These are phyloP conservation scores for Phlebiopsis gigantea DNA, from an alignment of 768 basidiomycete genomes.

Conservation along the genomic window DNA sequence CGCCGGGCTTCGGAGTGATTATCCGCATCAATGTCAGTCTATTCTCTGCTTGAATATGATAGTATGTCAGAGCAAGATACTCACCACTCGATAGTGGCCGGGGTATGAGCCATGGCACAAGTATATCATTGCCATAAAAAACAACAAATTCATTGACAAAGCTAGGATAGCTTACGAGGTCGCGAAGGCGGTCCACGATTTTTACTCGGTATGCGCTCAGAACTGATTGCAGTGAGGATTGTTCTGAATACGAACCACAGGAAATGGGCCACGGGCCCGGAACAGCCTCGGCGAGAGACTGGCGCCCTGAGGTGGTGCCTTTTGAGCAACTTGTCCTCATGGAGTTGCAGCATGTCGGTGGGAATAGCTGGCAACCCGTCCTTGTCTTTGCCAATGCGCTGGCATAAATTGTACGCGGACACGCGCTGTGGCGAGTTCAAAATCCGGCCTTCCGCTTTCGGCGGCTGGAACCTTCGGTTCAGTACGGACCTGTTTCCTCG, in stretches of 20 bases:
- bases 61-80: neutral
- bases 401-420: too few relatives aligned
- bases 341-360: neutral
- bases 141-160: neutral
- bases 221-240: too few relatives aligned
- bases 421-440: too few relatives aligned
- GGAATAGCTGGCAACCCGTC: neutral
- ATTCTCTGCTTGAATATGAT: too few relatives aligned
- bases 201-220: neutral
- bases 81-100: conserved; percentile 4
- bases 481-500: too few relatives aligned
- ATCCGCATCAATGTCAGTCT: conserved; percentile 6
- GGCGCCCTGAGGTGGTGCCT: neutral
- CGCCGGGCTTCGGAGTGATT: neutral
- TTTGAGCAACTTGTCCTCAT: neutral
- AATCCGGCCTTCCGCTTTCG: too few relatives aligned
- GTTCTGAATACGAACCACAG: neutral
- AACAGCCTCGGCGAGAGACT: too few relatives aligned
- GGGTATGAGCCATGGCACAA: conserved; percentile 4
- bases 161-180: neutral
- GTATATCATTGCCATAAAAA: neutral
- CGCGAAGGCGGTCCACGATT: neutral
- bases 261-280: too few relatives aligned
- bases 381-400: too few relatives aligned
- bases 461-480: too few relatives aligned